Evolutionary conservation across 208 protist genomes (phyloP).

Genomic region (Trypanosoma melophagium): DNA sequence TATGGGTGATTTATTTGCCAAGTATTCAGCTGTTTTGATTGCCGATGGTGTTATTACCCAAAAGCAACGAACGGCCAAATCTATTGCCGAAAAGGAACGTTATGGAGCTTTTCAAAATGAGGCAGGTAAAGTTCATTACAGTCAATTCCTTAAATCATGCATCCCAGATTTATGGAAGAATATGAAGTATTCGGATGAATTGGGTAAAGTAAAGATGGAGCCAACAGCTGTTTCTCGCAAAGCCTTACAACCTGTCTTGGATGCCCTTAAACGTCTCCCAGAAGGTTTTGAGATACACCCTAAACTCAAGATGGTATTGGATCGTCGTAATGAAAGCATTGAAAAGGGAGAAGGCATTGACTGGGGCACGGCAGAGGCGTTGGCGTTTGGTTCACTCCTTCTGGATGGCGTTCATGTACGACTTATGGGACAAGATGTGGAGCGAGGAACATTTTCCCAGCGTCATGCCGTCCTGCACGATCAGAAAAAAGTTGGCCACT

Average conservation of each 20-base stretch:
- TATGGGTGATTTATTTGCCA: conserved; percentile 81
- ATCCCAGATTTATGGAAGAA: conserved; percentile 68
- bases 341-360: conserved; percentile 80
- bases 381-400: conserved; percentile 95
- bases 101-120: conserved; percentile 77
- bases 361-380: conserved; percentile 94
- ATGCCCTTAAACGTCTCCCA: conserved; percentile 70
- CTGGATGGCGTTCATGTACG: conserved; percentile 95
- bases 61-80: conserved; percentile 67
- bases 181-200: conserved; percentile 81
- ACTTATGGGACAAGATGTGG: conserved; percentile 94
- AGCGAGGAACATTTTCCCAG: conserved; percentile 97
- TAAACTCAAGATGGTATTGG: conserved; percentile 79
- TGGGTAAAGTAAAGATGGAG: conserved; percentile 55
- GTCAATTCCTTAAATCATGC: conserved; percentile 70
- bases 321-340: conserved; percentile 76
- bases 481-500: conserved; percentile 71
- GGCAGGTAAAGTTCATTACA: conserved; percentile 76
- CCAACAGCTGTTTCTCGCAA: conserved; percentile 71
- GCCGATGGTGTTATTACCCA: conserved; percentile 71
- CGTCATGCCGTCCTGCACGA: conserved; percentile 96
- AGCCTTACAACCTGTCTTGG: conserved; percentile 50
- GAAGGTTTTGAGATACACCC: conserved; percentile 80
- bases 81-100: conserved; percentile 67
- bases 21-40: conserved; percentile 84